Conservation (phyloP, 2,329 filamentous ascomycete genomes). For the Rachicladosporium sp. region DNA sequence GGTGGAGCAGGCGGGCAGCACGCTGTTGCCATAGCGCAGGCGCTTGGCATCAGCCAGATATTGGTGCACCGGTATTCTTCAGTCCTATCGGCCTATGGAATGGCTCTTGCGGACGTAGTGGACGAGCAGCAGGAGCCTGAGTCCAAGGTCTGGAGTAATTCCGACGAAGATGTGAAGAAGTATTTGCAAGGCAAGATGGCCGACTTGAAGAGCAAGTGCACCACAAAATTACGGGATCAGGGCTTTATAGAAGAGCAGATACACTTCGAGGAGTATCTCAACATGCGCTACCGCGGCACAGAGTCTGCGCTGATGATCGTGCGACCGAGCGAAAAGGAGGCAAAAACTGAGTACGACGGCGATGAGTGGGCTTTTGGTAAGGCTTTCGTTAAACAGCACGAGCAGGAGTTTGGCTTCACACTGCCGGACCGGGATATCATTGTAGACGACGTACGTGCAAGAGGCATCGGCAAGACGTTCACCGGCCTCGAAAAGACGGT, state of each 20-base stretch:
- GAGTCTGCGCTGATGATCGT: constrained; percentile 39
- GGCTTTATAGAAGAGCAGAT: constrained; percentile 32
- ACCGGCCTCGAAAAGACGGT: constrained; percentile 68
- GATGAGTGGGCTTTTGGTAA: constrained; percentile 25
- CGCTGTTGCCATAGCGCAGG: constrained; percentile 70
- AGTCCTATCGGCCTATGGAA: constrained; percentile 75
- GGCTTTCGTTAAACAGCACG: constrained; percentile 27
- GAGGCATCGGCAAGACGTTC: constrained; percentile 35
- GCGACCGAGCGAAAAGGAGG: constrained; percentile 45
- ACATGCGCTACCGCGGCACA: constrained; percentile 39
- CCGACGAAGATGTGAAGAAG: constrained; percentile 38
- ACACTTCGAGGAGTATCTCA: constrained; percentile 33
- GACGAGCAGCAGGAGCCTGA: constrained; percentile 71
- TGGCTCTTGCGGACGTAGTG: constrained; percentile 80
- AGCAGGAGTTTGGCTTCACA: constrained; percentile 32
- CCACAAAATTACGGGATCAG: constrained; percentile 42
- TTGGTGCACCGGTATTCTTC: constrained; percentile 75
- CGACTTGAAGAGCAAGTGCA: constrained; percentile 66
- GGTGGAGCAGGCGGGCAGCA: constrained; percentile 81
- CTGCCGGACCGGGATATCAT: constrained; percentile 25
- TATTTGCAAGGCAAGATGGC: constrained; percentile 63
- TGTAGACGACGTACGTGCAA: constrained; percentile 27
- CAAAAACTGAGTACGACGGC: constrained; percentile 41
- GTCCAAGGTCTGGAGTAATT: constrained; percentile 42
- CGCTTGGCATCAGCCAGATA: constrained; percentile 68